phyloP scores from a whole-genome alignment of 2,329 filamentous ascomycete genomes.

The Fusarium oligoseptatum region DNA sequence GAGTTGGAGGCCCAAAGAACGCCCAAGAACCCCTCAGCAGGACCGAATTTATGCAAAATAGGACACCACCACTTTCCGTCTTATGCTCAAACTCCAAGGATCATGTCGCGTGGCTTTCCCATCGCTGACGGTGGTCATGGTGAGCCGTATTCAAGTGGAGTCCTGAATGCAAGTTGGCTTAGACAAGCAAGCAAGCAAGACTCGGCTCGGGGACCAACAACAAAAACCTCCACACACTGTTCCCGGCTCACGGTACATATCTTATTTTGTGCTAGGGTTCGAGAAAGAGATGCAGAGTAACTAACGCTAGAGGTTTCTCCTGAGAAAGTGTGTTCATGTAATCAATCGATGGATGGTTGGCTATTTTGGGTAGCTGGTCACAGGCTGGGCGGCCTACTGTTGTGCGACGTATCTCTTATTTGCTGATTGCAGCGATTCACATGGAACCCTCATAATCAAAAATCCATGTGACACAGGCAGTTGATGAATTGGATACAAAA shows the following conservation, averaged over 20 bases:
- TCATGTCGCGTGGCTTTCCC: slow-evolving; percentile 4
- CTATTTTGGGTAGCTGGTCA: slow-evolving; percentile 1
- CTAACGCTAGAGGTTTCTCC: slow-evolving; percentile 1
- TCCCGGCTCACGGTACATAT: not conserved
- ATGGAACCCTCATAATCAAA: not conserved
- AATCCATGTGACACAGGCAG: not conserved
- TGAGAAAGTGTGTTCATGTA: not conserved
- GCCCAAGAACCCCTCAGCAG: not conserved
- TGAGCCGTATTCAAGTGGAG: slow-evolving; percentile 11
- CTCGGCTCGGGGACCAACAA: not conserved
- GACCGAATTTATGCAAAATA: not conserved
- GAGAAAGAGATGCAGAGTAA: not conserved
- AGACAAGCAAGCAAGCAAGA: not conserved
- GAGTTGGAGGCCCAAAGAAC: slow-evolving; percentile 6
- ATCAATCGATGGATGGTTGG: not conserved
- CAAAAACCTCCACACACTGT: not conserved
- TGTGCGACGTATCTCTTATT: not conserved
- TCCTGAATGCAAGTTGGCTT: not conserved
- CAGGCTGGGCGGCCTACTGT: not conserved
- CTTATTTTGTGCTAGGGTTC: not conserved
- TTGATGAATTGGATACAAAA: not conserved
- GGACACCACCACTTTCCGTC: not conserved
- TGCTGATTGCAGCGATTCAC: not conserved
- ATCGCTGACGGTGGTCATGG: slow-evolving; percentile 7
- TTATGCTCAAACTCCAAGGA: not conserved